Evolutionary conservation across 176 grass and related monocot species (phyloP).

Genomic region (Sorghum bicolor): DNA sequence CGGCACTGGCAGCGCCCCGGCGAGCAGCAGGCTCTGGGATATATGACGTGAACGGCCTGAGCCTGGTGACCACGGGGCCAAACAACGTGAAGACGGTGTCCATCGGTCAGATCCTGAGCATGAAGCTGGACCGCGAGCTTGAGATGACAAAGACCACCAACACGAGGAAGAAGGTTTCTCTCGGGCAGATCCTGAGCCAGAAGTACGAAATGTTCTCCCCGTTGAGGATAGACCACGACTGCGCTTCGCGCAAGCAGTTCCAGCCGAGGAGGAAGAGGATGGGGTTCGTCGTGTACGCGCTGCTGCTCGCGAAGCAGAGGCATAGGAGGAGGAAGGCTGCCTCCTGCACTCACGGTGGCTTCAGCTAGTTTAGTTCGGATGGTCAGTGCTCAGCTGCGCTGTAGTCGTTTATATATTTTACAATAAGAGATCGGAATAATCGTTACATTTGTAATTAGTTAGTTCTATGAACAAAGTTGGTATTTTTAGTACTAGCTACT

Average conservation of each 20-base stretch:
- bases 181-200: slow-evolving; percentile 81
- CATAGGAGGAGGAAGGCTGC: slow-evolving; percentile 46
- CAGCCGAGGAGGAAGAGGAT: slow-evolving; percentile 59
- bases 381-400: neutral
- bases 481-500: slow-evolving; percentile 13
- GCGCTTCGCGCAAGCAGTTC: slow-evolving; percentile 46
- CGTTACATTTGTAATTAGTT: slow-evolving; percentile 41
- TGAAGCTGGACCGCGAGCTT: slow-evolving; percentile 61
- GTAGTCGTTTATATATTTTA: neutral
- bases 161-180: slow-evolving; percentile 52
- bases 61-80: slow-evolving; percentile 49
- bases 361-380: slow-evolving; percentile 29
- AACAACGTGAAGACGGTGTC: slow-evolving; percentile 47
- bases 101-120: slow-evolving; percentile 94
- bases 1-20: neutral
- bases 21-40: slow-evolving; percentile 39
- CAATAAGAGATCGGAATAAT: slow-evolving; percentile 27
- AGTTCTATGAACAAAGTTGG: slow-evolving; percentile 14
- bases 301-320: slow-evolving; percentile 64
- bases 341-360: slow-evolving; percentile 24
- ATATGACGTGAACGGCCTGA: slow-evolving; percentile 82
- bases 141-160: slow-evolving; percentile 28
- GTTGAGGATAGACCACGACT: slow-evolving; percentile 44
- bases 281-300: slow-evolving; percentile 52
- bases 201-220: slow-evolving; percentile 67